phyloP scores from a whole-genome alignment of 1,284 basidiomycete species.

The Cutaneotrichosporon cavernicola region DNA sequence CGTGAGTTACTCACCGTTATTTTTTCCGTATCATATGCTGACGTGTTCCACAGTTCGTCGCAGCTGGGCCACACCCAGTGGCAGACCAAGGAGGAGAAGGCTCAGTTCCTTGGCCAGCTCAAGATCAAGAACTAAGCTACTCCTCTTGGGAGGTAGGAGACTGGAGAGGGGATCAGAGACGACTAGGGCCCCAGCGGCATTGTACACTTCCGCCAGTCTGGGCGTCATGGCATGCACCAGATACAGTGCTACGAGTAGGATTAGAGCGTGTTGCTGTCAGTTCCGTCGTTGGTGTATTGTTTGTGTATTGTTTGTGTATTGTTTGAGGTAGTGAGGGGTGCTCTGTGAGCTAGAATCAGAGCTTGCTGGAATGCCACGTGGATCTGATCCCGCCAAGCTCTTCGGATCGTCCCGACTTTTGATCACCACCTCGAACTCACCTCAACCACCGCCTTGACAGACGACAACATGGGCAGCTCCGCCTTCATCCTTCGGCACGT shows the following conservation, averaged over 20 bases:
- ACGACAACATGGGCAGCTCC: slow-evolving; percentile 33
- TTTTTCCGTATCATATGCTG: not conserved
- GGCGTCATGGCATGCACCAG: slow-evolving; percentile 6
- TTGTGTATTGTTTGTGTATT: too few relatives aligned
- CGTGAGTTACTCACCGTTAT: slow-evolving; percentile 68
- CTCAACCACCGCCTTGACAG: slow-evolving; percentile 5
- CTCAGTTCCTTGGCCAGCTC: slow-evolving; percentile 77
- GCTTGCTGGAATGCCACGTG: not conserved
- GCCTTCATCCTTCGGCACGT: slow-evolving; percentile 48
- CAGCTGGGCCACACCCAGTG: slow-evolving; percentile 62
- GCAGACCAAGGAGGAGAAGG: slow-evolving; percentile 96
- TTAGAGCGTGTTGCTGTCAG: not conserved
- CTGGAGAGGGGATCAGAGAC: slow-evolving; percentile 3
- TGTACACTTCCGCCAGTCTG: slow-evolving; percentile 9
- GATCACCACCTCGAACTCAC: not conserved
- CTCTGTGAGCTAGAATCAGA: too few relatives aligned
- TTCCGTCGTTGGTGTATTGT: not conserved
- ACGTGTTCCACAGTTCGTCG: slow-evolving; percentile 45
- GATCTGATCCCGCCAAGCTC: not conserved
- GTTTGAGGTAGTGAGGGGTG: not conserved
- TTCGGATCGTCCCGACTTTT: slow-evolving; percentile 10
- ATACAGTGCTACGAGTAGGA: not conserved
- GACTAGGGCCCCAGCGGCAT: slow-evolving; percentile 6
- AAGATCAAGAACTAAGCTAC: slow-evolving; percentile 51
- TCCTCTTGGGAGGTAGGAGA: not conserved